These are phyloP conservation scores for Hypomyces perniciosus DNA, from an alignment of 2,329 filamentous ascomycete genomes.

Conservation along the genomic window DNA sequence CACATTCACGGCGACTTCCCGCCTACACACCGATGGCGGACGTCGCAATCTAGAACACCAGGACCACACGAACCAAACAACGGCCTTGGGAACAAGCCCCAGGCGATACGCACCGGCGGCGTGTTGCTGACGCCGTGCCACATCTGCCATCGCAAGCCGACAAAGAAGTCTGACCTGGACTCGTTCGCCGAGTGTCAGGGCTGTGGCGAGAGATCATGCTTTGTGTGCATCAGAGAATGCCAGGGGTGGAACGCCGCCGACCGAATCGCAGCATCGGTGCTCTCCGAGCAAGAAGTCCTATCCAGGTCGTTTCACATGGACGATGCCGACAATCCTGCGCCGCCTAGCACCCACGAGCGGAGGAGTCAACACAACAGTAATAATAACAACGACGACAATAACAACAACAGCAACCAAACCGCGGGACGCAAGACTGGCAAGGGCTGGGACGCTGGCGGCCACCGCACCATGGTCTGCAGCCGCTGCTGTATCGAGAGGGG, in stretches of 20 bases:
- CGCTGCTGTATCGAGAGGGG: slow-evolving; percentile 63
- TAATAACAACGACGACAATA: neutral
- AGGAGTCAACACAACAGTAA: neutral
- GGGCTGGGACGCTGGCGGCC: slow-evolving; percentile 38
- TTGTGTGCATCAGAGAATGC: slow-evolving; percentile 62
- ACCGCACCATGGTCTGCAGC: slow-evolving; percentile 56
- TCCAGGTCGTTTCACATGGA: slow-evolving; percentile 46
- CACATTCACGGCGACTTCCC: slow-evolving; percentile 14
- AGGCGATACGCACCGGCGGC: neutral
- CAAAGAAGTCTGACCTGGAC: slow-evolving; percentile 59
- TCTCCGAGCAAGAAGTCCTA: slow-evolving; percentile 31
- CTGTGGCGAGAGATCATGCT: slow-evolving; percentile 59
- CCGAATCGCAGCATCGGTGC: slow-evolving; percentile 13
- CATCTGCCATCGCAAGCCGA: slow-evolving; percentile 61
- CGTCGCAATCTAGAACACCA: slow-evolving; percentile 20
- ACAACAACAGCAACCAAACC: slow-evolving; percentile 13
- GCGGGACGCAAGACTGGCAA: slow-evolving; percentile 12
- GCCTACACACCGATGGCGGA: slow-evolving; percentile 19
- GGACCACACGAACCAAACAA: slow-evolving; percentile 5
- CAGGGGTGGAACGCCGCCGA: slow-evolving; percentile 37
- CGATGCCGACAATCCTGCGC: slow-evolving; percentile 35
- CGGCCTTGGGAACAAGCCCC: neutral
- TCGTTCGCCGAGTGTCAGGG: slow-evolving; percentile 58
- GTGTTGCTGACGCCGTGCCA: slow-evolving; percentile 52
- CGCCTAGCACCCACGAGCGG: neutral